Evolutionary conservation across 2,329 filamentous ascomycete species (phyloP), one percentile per base, ranked within the genome.

Genomic region (Neonectria coccinea): DNA sequence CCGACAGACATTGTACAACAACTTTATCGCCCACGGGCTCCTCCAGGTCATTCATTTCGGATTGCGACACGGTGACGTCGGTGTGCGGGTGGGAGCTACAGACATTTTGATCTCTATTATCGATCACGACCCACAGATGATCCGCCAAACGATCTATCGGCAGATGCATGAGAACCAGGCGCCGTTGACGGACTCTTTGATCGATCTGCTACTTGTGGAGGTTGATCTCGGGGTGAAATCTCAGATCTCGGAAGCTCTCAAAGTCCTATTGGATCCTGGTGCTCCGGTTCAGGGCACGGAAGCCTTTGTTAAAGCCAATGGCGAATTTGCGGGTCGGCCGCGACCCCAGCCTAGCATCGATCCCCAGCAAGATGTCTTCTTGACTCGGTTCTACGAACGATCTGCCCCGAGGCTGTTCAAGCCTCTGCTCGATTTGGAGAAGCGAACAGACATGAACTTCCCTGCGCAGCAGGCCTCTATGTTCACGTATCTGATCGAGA

Each of bases 41-140:
- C 89, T 98, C 63, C 88, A 89, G 33, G 94, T 98, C 62, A 95
- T 99, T 69, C 93, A 94, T 65, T 98, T 94, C 79, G 94, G 96
- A 14, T 86, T 99, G 55, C 91, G 92, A 65, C 94, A 97, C 74
- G 86, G 86, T 48, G 94, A 97, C 73, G 92, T 96, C 12, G 86
- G 90, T 0, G 92, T 97, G 57, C 88, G 96, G 66, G 93, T 97
- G 2, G 97, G 94, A 5, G 96, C 94, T 11, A 97, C 94, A 2
- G 96, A 99, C 71, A 94, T 98, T 36, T 81, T 99, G 53, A 92
- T 97, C 8, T 93, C 94, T 5, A 90, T 98, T 79, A 96, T 99
- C 72, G 96, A 99, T 73, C 94, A 98, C 75, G 96, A 99, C 73
- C 92, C 95, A 2, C 88, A 94, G 72, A 94, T 97, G 91, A 95